Evolutionary conservation across 441 rosid species (phyloP).

Genomic region (Euphorbia schlechtendalii): DNA sequence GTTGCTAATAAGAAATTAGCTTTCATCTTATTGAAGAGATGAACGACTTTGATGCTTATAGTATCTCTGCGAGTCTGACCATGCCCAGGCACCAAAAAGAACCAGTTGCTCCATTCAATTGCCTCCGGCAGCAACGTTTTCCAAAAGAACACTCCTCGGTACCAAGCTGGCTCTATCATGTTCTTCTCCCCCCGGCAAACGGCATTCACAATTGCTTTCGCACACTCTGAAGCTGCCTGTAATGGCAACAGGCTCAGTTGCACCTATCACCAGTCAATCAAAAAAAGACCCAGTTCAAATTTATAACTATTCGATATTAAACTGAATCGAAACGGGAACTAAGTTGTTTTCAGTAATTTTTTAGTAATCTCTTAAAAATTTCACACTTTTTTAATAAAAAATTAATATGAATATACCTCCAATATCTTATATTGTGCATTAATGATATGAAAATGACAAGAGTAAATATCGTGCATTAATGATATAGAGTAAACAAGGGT

Average conservation of each 20-base stretch:
- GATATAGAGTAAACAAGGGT: too few species aligned
- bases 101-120: slow-evolving; percentile 28
- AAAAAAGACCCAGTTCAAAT: too few species aligned
- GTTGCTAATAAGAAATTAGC: slow-evolving; percentile 2
- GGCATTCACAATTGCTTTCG: slow-evolving; percentile 33
- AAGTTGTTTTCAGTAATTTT: too few species aligned
- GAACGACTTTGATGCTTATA: slow-evolving; percentile 28
- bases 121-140: slow-evolving; percentile 37
- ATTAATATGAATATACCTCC: too few species aligned
- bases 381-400: too few species aligned
- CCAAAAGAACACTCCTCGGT: slow-evolving; percentile 23
- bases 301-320: too few species aligned
- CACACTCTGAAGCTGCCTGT: slow-evolving; percentile 24
- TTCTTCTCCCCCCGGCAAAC: slow-evolving; percentile 37
- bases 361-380: too few species aligned
- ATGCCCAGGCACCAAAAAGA: slow-evolving; percentile 17
- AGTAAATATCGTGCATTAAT: too few species aligned
- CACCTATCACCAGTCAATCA: slow-evolving; percentile 20
- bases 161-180: slow-evolving; percentile 39
- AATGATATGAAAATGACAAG: too few species aligned
- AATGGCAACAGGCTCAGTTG: slow-evolving; percentile 29
- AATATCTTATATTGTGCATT: too few species aligned
- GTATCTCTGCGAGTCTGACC: slow-evolving; percentile 28
- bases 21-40: slow-evolving; percentile 18
- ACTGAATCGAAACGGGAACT: too few species aligned